Base-by-base conservation (phyloP, 192 early-diverging fungal species). In the Linnemannia hyalina region DNA sequence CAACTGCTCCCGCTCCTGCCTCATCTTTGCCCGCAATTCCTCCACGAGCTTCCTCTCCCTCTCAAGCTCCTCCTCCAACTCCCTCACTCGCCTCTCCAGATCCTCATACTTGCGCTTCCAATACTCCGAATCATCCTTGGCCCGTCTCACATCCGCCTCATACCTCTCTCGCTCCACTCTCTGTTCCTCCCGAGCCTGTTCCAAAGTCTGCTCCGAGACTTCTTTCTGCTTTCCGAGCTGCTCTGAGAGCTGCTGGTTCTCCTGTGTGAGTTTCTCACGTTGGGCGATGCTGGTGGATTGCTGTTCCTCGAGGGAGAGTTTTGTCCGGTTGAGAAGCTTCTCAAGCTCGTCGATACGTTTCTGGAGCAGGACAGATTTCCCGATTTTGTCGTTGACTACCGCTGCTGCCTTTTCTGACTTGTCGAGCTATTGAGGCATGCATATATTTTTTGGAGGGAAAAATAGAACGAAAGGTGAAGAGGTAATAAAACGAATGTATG, bases 331-430 rank as follows among this genome's bases (percentile, higher is more conserved):
- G 0, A 80, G 70, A 18, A 80, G 49, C 13, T 68, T 63, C 40
- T 86, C 84, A 4, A 86, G 75, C 49, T 86, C 84, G 1, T 86
- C 84, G 20, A 86, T 80, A 20, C 69, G 41, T 60, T 86, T 86
- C 26, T 81, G 84, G 0, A 81, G 80, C 3, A 70, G 79, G 20
- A 70, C 46, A 20, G 57, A 52, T 42, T 81, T 86, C 46, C 71
- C 70, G 29, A 77, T 69, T 26, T 86, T 86, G 5, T 86, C 84
- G 13, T 38, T 54, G 0, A 78, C 75, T 11, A 36, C 4, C 20
- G 78, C n/a, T 10, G 84, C 84, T 13, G 78, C 70, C 80, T 73
- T 86, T 76, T 86, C 84, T 40, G 84, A 86, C 44, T 81, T 86
- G 60, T 86, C 84, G 35, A 86, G 84, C 84, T 86, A 74, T 72